Base-by-base conservation (phyloP, 225 moss, liverwort and hornwort species). In the Antitrichia curtipendula region DNA sequence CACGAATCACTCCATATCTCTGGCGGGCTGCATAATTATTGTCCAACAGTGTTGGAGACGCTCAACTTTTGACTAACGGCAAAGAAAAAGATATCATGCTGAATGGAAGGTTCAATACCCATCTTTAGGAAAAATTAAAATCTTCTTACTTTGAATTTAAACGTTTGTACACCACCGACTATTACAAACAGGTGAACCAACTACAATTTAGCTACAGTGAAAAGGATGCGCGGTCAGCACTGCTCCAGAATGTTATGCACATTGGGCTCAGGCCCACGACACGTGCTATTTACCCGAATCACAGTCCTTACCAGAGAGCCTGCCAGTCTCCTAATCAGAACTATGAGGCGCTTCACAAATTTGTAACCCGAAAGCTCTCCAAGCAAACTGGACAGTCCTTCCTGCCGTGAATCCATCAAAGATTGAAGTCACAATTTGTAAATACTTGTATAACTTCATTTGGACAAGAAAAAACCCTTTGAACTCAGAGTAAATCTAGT, bases 341-440 rank as follows among this genome's bases (percentile, higher is more conserved):
- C 80, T 84, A 54, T 12, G 80, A 41, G n/a, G 80, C 8, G 50
- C 32, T 12, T 73, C 59, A 2, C 31, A 80, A 54, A 32, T 15
- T n/a, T 34, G 36, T 53, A 45, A 68, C 27, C 28, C 92, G 90
- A 76, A 92, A 90, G 82, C 87, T 90, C 85, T 88, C 88, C 31
- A 49, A 56, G 81, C 92, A 90, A 75, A 92, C 90, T 54, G 90
- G 90, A 43, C 92, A 92, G 50, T 88, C 84, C 80, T 92, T 92
- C 81, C 90, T 92, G 90, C 54, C 84, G 19, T 23, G 15, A 69
- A 36, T 45, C 61, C 78, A 87, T 83, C 88, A 43, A 14, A 53
- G 25, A 80, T n/a, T 41, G 9, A 63, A 79, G 71, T 66, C 21
- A 66, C 38, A 36, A 49, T 50, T 60, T 36, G 47, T 59, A 27